Base-by-base conservation (phyloP, 768 basidiomycete species). In the Harrya chromipes region DNA sequence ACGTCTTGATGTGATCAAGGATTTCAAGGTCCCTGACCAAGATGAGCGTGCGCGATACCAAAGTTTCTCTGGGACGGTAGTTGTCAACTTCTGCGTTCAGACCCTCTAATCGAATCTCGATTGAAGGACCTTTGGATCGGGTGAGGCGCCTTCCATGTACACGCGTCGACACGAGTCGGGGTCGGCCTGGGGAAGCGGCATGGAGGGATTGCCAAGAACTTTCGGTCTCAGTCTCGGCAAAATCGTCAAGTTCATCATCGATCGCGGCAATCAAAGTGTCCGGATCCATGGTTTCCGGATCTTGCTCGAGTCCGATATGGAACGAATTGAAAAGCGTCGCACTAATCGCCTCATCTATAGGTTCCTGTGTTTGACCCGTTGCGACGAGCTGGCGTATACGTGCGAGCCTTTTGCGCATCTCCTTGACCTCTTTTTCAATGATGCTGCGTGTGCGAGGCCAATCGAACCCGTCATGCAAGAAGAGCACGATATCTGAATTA, bases 1-100 rank as follows among this genome's bases (percentile, higher is more conserved):
- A 97, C 0, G 94, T 94, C 74, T 90, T 94, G 75, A 99, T 93
- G 63, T 97, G 94, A 66, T 99, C 97, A 43, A 98, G 72, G 51
- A 98, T 97, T 68, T 97, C 92, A 17, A 92, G 59, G 53, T 90
- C 82, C 50, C 71, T 78, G 43, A 94, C 75, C 11, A 83, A 83
- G 13, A 81, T 78, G 40, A 88, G 75, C 2, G 82, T 78, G 45
- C 86, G 75, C 3, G 86, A 87, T 9, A 85, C 82, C 20, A 85
- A 62, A 1, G 78, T 67, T 38, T 78, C 77, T 11, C 75, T 72
- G 6, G 81, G 75, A 9, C 66, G 66, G 60, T 83, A 89, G 48
- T 81, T 73, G 62, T 90, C 87, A 27, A 89, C 67, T 55, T 88
- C 85, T 3, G 81, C 80, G 42, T 76, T 69, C 33, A 90, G 50